A percentile compares a stretch with the other conserved stretches of the same genome.
Evolutionary conservation across 2,329 filamentous ascomycete species (phyloP).

Genomic region (Lasiodiplodia theobromae): DNA sequence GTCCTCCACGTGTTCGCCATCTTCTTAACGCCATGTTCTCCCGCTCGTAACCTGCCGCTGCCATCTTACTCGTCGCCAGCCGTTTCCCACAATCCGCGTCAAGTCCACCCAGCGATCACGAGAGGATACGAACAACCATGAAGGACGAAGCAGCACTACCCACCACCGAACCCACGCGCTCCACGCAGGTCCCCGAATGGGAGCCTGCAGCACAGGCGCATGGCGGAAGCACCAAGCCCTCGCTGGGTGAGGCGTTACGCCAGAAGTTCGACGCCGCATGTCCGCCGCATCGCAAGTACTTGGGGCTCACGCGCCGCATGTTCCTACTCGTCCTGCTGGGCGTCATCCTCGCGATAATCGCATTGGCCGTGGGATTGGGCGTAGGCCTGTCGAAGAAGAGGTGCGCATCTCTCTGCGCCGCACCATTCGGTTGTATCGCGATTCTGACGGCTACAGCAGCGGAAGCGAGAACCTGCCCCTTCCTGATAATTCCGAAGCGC

Average conservation of each 20-base stretch:
- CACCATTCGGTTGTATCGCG: not conserved
- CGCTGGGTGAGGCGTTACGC: conserved; percentile 16
- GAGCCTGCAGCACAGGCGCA: conserved; percentile 14
- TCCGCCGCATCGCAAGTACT: conserved; percentile 9
- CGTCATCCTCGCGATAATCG: conserved; percentile 14
- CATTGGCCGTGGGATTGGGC: conserved; percentile 15
- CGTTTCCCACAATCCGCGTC: not conserved
- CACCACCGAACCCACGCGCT: conserved; percentile 1
- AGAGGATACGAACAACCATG: not conserved
- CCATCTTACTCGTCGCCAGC: not conserved
- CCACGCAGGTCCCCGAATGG: conserved; percentile 27
- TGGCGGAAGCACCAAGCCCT: not conserved
- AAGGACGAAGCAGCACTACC: conserved; percentile 13
- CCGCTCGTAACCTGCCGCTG: not conserved
- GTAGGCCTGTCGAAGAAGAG: conserved; percentile 14
- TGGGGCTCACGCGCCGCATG: conserved; percentile 17
- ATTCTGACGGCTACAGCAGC: not conserved
- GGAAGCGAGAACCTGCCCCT: conserved; percentile 25
- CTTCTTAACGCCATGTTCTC: not conserved
- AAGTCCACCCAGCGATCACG: conserved; percentile 19
- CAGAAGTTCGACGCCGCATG: conserved; percentile 8
- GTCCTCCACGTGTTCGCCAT: not conserved
- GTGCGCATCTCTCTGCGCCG: not conserved
- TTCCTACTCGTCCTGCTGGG: conserved; percentile 17
- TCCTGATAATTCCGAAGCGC: conserved; percentile 13